Percentiles rank a stretch among this genome's conserved stretches.
Evolutionary conservation across 805 yeast species (phyloP).

Genomic region (Barnettozyma botsteinii): DNA sequence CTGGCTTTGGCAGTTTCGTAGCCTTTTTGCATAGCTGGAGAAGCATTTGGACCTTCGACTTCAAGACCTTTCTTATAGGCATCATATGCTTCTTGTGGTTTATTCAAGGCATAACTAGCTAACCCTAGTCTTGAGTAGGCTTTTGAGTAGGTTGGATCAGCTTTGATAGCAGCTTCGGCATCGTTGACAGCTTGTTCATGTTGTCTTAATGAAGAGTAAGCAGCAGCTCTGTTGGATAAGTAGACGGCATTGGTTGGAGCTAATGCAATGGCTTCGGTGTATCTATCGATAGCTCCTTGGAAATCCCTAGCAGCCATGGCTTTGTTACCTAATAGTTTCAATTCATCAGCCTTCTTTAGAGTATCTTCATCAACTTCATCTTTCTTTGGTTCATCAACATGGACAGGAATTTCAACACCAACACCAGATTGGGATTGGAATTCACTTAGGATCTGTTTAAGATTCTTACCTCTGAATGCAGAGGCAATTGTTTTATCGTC

Average conservation of each 20-base stretch:
- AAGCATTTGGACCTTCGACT: conserved; percentile 76
- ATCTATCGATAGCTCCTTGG: conserved; percentile 64
- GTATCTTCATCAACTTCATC: conserved; percentile 41
- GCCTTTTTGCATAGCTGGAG: conserved; percentile 89
- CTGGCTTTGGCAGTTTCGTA: conserved; percentile 89
- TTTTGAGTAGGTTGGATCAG: conserved; percentile 79
- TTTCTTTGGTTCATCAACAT: conserved; percentile 35
- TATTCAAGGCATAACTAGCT: conserved; percentile 93
- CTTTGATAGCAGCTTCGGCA: conserved; percentile 73
- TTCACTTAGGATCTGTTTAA: conserved; percentile 38
- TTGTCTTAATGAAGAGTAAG: conserved; percentile 71
- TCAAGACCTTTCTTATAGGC: conserved; percentile 88
- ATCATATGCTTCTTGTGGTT: conserved; percentile 79
- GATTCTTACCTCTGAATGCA: conserved; percentile 43
- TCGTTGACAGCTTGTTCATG: conserved; percentile 77
- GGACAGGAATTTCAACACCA: conserved; percentile 34
- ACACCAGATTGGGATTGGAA: conserved; percentile 17
- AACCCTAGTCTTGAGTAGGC: conserved; percentile 94
- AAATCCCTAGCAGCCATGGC: conserved; percentile 77
- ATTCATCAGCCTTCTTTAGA: conserved; percentile 70
- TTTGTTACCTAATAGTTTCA: conserved; percentile 84
- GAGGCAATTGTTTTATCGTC: conserved; percentile 23
- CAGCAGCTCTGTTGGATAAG: conserved; percentile 94
- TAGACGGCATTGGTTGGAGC: conserved; percentile 75
- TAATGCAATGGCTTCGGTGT: conserved; percentile 72